phyloP scores from a whole-genome alignment of 2,329 filamentous ascomycete genomes.

The Nemania sp. region DNA sequence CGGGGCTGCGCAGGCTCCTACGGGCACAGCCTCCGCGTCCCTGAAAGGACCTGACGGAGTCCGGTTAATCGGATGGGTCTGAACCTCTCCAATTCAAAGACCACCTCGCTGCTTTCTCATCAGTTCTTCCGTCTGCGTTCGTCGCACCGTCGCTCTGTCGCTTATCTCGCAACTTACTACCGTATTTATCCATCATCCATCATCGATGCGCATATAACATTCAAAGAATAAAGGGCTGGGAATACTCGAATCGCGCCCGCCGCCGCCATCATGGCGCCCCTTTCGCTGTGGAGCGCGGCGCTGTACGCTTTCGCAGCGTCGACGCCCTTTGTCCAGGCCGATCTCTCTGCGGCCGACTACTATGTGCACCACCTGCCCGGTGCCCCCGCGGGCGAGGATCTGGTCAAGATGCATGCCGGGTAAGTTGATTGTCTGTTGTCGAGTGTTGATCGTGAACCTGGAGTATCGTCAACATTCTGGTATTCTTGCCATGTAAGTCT shows the following conservation, averaged over 20 bases:
- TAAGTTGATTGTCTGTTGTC: no score
- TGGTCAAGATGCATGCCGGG: constrained; percentile 98
- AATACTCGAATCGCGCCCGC: constrained; percentile 3
- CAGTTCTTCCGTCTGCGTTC: neutral
- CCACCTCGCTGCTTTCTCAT: constrained; percentile 18
- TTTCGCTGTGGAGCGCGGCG: constrained; percentile 35
- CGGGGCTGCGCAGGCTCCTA: constrained; percentile 7
- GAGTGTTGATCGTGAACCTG: no score
- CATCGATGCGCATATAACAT: constrained; percentile 20
- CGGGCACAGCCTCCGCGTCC: constrained; percentile 8
- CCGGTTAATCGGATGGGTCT: constrained; percentile 8
- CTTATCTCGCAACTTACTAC: no score
- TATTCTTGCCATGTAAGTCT: no score
- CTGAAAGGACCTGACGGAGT: constrained; percentile 19
- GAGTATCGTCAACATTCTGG: no score
- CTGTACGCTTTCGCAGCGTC: constrained; percentile 51
- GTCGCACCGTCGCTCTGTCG: no score
- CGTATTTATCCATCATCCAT: neutral
- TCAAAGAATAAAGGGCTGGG: neutral
- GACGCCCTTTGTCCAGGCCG: constrained; percentile 40
- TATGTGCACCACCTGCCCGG: constrained; percentile 86
- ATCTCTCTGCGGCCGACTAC: constrained; percentile 76
- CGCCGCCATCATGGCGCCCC: constrained; percentile 34
- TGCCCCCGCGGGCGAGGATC: constrained; percentile 72
- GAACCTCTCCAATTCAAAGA: constrained; percentile 22